These are phyloP conservation scores for Aureobasidium sp. DNA, from an alignment of 2,329 filamentous ascomycete genomes.

Conservation along the genomic window DNA sequence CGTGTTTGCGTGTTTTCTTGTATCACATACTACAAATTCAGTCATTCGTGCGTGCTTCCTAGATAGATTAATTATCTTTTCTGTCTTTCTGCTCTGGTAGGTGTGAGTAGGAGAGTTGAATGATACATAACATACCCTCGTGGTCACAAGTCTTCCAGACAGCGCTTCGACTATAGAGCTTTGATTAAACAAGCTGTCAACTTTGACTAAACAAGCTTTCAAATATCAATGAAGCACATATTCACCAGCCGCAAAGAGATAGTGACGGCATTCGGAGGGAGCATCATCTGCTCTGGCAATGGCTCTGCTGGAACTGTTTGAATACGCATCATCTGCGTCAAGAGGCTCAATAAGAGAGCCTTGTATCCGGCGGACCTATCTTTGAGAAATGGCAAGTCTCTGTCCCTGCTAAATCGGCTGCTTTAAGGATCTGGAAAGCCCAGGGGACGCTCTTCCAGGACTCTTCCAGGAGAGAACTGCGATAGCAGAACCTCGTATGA, in stretches of 20 bases:
- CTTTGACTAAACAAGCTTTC: neutral
- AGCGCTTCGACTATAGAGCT: neutral
- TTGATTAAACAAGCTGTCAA: neutral
- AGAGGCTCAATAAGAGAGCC: neutral
- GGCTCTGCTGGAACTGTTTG: neutral
- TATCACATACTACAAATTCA: neutral
- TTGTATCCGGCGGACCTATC: neutral
- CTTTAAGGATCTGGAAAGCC: slow-evolving; percentile 3
- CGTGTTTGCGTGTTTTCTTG: neutral
- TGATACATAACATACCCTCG: neutral
- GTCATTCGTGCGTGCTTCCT: neutral
- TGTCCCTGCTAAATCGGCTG: neutral
- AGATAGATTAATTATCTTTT: neutral
- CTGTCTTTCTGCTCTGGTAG: neutral
- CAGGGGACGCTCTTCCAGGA: neutral
- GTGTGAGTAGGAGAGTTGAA: neutral
- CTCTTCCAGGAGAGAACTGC: slow-evolving; percentile 4
- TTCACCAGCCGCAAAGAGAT: neutral
- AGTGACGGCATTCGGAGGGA: neutral
- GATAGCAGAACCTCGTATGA: slow-evolving; percentile 5
- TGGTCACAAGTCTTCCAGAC: neutral
- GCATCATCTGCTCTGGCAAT: neutral
- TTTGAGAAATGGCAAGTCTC: neutral
- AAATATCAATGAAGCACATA: neutral
- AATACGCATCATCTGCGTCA: neutral